Conservation (phyloP, 2,329 filamentous ascomycete genomes). For the Ophiosphaerella herpotricha region DNA sequence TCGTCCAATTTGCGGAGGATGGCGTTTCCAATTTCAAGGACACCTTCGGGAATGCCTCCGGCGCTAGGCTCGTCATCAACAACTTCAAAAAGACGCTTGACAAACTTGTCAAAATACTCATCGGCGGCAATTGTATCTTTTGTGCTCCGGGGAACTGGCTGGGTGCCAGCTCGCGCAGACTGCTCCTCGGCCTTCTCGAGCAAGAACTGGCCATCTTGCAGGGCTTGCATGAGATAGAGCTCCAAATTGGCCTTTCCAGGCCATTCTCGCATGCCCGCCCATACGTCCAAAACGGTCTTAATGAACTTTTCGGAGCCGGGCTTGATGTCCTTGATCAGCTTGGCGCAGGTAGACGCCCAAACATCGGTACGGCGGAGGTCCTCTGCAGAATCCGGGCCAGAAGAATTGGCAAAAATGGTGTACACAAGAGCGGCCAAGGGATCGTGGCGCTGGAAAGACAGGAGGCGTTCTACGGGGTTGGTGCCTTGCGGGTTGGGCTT, state of each 20-base stretch:
- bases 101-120: slow-evolving; percentile 84
- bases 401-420: slow-evolving; percentile 86
- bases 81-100: slow-evolving; percentile 80
- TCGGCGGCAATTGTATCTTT: slow-evolving; percentile 83
- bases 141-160: slow-evolving; percentile 72
- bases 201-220: slow-evolving; percentile 90
- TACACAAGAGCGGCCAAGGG: slow-evolving; percentile 83
- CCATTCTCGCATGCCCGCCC: slow-evolving; percentile 87
- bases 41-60: slow-evolving; percentile 83
- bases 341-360: slow-evolving; percentile 87
- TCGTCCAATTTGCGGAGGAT: slow-evolving; percentile 76
- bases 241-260: slow-evolving; percentile 87
- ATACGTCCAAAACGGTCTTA: slow-evolving; percentile 82
- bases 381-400: slow-evolving; percentile 79
- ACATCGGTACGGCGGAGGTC: slow-evolving; percentile 78
- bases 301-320: slow-evolving; percentile 79
- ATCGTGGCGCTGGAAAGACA: slow-evolving; percentile 88
- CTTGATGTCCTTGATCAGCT: slow-evolving; percentile 77
- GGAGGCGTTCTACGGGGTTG: slow-evolving; percentile 77
- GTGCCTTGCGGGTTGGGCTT: slow-evolving; percentile 57
- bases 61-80: slow-evolving; percentile 78
- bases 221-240: slow-evolving; percentile 90
- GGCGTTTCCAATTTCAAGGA: slow-evolving; percentile 82
- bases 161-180: slow-evolving; percentile 67
- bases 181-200: slow-evolving; percentile 84